phyloP scores from a whole-genome alignment of 2,329 filamentous ascomycete species.

The Dothideomycetidae sp. region DNA sequence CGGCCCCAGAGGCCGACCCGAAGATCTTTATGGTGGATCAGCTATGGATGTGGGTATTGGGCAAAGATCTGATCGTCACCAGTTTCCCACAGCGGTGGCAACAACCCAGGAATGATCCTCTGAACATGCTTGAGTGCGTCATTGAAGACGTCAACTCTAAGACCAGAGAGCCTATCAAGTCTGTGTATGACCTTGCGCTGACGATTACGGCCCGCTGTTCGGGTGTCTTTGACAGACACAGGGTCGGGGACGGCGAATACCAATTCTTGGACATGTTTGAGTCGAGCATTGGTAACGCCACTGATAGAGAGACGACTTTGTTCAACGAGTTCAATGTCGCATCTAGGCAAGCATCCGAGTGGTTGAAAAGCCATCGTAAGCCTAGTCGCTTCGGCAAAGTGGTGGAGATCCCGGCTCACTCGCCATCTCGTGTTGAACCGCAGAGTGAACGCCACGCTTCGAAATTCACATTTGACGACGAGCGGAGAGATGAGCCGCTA shows the following conservation, averaged over 20 bases:
- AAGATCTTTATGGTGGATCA: slow-evolving; percentile 58
- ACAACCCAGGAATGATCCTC: slow-evolving; percentile 46
- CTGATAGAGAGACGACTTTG: slow-evolving; percentile 30
- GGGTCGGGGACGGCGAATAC: slow-evolving; percentile 37
- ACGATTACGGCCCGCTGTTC: slow-evolving; percentile 47
- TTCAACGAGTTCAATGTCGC: slow-evolving; percentile 47
- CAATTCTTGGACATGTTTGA: slow-evolving; percentile 57
- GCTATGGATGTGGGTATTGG: slow-evolving; percentile 50
- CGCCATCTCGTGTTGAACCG: no score
- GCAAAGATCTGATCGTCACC: slow-evolving; percentile 45
- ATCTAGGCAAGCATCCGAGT: slow-evolving; percentile 41
- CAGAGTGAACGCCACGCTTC: slow-evolving; percentile 18
- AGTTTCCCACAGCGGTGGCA: slow-evolving; percentile 45
- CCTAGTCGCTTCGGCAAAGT: slow-evolving; percentile 16
- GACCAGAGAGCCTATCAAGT: slow-evolving; percentile 43
- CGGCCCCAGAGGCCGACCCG: slow-evolving; percentile 24
- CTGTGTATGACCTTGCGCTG: slow-evolving; percentile 48
- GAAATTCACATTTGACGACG: slow-evolving; percentile 14
- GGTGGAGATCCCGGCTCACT: slow-evolving; percentile 12
- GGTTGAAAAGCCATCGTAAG: slow-evolving; percentile 38
- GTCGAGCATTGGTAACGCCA: slow-evolving; percentile 41
- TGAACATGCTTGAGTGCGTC: slow-evolving; percentile 49
- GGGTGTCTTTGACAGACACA: slow-evolving; percentile 39
- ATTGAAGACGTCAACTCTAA: slow-evolving; percentile 54
- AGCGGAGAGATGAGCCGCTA: slow-evolving; percentile 3